Base-by-base conservation (phyloP, 164 flowering plant species). In the Tetrastigma voinierianum region DNA sequence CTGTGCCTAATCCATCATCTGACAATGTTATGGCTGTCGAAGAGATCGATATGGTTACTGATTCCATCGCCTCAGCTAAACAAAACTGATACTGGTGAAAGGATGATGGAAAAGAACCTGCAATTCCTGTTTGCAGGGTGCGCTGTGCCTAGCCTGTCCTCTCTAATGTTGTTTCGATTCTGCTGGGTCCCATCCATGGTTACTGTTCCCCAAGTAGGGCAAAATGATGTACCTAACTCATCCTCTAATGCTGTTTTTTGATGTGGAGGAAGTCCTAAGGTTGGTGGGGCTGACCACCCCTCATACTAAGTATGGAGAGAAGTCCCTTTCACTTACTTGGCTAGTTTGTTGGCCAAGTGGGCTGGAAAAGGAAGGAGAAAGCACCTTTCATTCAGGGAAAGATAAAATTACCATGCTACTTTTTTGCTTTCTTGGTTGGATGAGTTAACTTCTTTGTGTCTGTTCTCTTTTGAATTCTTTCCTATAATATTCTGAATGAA, bases 301-400 rank as follows among this genome's bases (percentile, higher is more conserved):
- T 64, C 67, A 68, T 89, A 59, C 73, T 80, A 56, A 61, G 81
- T 84, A 62, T 83, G 82, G 49, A 66, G 45, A 45, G 95, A 91
- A 72, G 65, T 55, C 49, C 99, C 96, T 69, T 96, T 96, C 68
- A 91, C 89, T 6, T 96, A 96, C 82, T 72, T 96, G 66, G 82
- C 91, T 57, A 83, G 82, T 78, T 63, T 96, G 73, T 83, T 82
- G 52, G 82, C 87, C 12, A 87, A 84, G 60, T 83, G 80, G 84
- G 82, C 83, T 53, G 76, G 76, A 58, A n/a, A n/a, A 68, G 67
- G 63, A 71, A 69, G 67, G 88, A 75, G 20, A 66, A 67, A 0
- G 57, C 64, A 61, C 58, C 77, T 16, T 71, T 25, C 64, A 81
- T 90, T 72, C 83, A 70, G 59, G 97, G 96, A 49, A 93, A 80